Evolutionary conservation across 2,329 filamentous ascomycete species (phyloP), one percentile per base, ranked within the genome.

Genomic region (Herpotrichia juniperi): DNA sequence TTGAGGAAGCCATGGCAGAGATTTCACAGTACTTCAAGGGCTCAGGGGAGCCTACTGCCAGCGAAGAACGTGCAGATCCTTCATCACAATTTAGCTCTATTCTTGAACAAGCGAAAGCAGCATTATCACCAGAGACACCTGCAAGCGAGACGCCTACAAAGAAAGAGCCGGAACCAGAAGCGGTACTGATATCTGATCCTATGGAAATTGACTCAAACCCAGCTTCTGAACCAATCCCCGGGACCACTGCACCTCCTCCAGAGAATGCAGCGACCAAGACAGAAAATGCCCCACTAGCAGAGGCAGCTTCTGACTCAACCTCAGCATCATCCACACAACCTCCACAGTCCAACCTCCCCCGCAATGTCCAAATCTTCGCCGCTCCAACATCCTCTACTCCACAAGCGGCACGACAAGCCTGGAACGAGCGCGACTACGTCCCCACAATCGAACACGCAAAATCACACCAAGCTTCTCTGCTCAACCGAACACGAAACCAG

Each of bases 1-100:
- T 97, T 24, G 90, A 91, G 61, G 89, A 93, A 57, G 93, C 93
- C 9, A 91, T 96, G 87, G 78, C 80, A 42, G 83, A 93, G 66
- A 96, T 97, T 56, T 83, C 83, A 19, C 79, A 85, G 58, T 92
- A 89, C 67, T 96, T 96, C 73, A 85, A 82, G 45, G 68, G 71
- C 21, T 66, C 74, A 5, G 69, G 76, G 9, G 22, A 32, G 7
- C 58, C 58, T 46, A 48, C 53, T 48, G 32, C 62, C 21, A 59
- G 54, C 42, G 59, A 65, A 35, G 67, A 64, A 10, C 68, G 70
- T 57, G 57, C 68, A 17, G 59, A 53, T 12, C 62, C 60, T 45
- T 44, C 66, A 50, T 40, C 66, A 54, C 67, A 69, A 60, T 28
- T 64, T 62, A 53, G 57, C 54, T 61, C 65, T 43, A 48, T 59